Evolutionary conservation across 1,284 basidiomycete genomes (phyloP).

Genomic region (Cutaneotrichosporon spelunceum): DNA sequence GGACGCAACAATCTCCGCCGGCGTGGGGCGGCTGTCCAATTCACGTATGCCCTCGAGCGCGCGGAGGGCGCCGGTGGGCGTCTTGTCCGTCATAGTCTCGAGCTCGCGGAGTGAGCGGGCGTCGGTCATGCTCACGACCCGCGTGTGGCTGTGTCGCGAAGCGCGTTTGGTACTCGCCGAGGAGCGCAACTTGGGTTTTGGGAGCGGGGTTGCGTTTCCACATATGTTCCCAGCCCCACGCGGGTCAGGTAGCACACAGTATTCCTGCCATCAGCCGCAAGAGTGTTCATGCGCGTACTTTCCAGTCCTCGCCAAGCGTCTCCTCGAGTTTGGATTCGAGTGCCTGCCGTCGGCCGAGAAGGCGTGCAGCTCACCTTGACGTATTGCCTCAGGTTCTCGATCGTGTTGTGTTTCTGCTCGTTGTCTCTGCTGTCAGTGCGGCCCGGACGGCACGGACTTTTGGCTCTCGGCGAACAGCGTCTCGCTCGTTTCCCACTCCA

Average conservation of each 20-base stretch:
- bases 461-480: slow-evolving; percentile 34
- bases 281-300: slow-evolving; percentile 19
- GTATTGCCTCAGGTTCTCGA: slow-evolving; percentile 37
- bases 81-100: background rate
- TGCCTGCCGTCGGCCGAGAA: slow-evolving; percentile 18
- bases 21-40: background rate
- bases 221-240: slow-evolving; percentile 19
- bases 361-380: slow-evolving; percentile 28
- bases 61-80: slow-evolving; percentile 10
- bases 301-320: slow-evolving; percentile 32
- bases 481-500: slow-evolving; percentile 33
- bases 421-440: slow-evolving; percentile 33
- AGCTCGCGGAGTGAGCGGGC: background rate
- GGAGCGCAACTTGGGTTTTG: slow-evolving; percentile 21
- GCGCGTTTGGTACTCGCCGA: slow-evolving; percentile 12
- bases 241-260: slow-evolving; percentile 6
- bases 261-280: slow-evolving; percentile 10
- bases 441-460: slow-evolving; percentile 18
- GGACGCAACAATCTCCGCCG: background rate
- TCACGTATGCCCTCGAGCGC: slow-evolving; percentile 15
- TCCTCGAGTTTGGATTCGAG: slow-evolving; percentile 35
- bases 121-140: background rate
- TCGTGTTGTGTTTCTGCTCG: slow-evolving; percentile 34
- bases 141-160: slow-evolving; percentile 8
- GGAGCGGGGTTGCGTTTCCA: slow-evolving; percentile 31